Evolutionary conservation across 352 stramenopile genomes (phyloP).

Genomic region (Phytophthora brassicae): DNA sequence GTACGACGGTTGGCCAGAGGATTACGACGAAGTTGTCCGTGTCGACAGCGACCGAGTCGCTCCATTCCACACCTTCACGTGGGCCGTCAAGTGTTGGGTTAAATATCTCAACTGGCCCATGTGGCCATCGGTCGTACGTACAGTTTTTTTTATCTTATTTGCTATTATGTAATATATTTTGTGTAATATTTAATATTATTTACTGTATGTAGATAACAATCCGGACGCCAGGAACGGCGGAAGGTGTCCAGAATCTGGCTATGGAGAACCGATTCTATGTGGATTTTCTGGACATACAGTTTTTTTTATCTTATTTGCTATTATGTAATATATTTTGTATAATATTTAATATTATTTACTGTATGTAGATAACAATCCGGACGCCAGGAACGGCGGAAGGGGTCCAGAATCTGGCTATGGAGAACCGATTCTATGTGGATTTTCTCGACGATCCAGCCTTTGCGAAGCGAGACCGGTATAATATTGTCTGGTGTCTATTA

Average conservation of each 20-base stretch:
- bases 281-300: conserved; percentile 67
- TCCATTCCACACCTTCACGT: conserved; percentile 76
- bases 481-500: background rate
- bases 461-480: conserved; percentile 37
- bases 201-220: conserved; percentile 6
- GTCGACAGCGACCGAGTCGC: conserved; percentile 62
- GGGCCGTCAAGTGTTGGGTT: conserved; percentile 75
- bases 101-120: conserved; percentile 78
- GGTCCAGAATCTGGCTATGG: conserved; percentile 31
- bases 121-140: conserved; percentile 62
- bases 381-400: conserved; percentile 45
- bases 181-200: background rate
- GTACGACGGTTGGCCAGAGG: conserved; percentile 65
- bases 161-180: too few relatives aligned
- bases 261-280: conserved; percentile 47
- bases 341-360: too few relatives aligned
- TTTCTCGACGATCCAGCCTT: conserved; percentile 51
- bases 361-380: conserved; percentile 57
- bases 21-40: conserved; percentile 63
- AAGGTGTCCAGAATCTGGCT: conserved; percentile 37
- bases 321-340: too few relatives aligned
- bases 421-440: conserved; percentile 54
- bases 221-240: conserved; percentile 43
- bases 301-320: too few relatives aligned
- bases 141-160: too few relatives aligned